Evolutionary conservation across 1,284 basidiomycete genomes (phyloP).

Genomic region (Pascua sp.): DNA sequence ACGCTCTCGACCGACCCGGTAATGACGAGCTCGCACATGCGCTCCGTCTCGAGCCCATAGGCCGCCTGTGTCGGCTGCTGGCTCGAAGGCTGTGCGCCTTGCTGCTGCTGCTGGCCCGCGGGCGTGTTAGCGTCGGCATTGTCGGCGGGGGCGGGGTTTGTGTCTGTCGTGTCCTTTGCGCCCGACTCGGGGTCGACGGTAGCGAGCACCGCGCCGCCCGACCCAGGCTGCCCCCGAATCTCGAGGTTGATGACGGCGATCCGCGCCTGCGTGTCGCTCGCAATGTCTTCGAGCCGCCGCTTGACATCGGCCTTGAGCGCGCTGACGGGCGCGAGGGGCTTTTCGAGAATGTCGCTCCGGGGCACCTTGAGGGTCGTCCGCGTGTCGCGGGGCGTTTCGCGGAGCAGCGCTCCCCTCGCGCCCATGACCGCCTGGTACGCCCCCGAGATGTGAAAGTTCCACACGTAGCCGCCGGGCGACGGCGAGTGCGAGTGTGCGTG

Average conservation of each 20-base stretch:
- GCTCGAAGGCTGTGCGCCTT: background rate
- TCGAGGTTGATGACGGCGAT: conserved; percentile 67
- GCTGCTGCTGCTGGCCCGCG: conserved; percentile 1
- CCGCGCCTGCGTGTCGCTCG: conserved; percentile 77
- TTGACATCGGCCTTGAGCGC: conserved; percentile 82
- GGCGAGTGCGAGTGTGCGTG: background rate
- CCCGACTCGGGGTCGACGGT: conserved; percentile 23
- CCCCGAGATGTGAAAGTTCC: conserved; percentile 89
- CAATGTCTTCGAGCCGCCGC: conserved; percentile 84
- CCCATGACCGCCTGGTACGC: conserved; percentile 89
- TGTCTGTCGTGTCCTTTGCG: conserved; percentile 10
- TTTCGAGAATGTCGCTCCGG: conserved; percentile 86
- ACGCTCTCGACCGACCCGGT: conserved; percentile 82
- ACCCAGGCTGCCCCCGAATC: conserved; percentile 16
- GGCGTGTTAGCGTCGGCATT: conserved; percentile 8
- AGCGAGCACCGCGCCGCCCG: conserved; percentile 29
- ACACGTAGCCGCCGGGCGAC: conserved; percentile 39
- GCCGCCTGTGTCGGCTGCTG: conserved; percentile 8
- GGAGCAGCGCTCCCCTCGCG: conserved; percentile 79
- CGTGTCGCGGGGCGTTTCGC: conserved; percentile 83
- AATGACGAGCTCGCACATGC: conserved; percentile 86
- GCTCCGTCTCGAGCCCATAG: conserved; percentile 83
- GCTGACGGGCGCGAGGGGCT: conserved; percentile 63
- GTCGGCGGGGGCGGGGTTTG: conserved; percentile 2
- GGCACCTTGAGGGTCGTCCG: conserved; percentile 82